Evolutionary conservation across 169 alveolate genomes (phyloP).

Genomic region (Cryptosporidium xiaoi): DNA sequence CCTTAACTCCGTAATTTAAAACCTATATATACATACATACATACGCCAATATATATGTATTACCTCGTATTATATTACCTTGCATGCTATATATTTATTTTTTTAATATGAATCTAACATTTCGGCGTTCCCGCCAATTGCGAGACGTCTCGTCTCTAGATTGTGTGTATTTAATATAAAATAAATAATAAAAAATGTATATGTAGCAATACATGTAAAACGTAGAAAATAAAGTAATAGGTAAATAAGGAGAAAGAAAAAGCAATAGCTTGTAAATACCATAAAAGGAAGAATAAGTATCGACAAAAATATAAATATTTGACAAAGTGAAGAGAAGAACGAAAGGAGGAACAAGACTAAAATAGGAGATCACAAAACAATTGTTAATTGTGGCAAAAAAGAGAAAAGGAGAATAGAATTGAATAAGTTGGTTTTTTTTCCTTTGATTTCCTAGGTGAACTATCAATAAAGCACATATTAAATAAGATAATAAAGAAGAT

Average conservation of each 20-base stretch:
- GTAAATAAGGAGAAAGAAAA: background rate
- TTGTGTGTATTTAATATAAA: conserved; percentile 41
- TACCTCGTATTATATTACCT: no score
- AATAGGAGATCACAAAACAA: no score
- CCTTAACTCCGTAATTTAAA: no score
- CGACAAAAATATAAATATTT: background rate
- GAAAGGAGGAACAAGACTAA: no score
- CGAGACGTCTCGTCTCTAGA: conserved; percentile 70
- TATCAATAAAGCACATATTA: background rate
- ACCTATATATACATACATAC: no score
- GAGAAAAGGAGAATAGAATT: background rate
- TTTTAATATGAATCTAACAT: no score
- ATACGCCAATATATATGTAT: no score
- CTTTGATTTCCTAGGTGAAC: background rate
- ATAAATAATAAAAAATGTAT: conserved; percentile 16
- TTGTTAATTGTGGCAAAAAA: background rate
- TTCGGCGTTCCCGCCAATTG: conserved; percentile 18
- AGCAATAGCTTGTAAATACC: background rate
- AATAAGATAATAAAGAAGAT: background rate
- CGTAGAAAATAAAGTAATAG: background rate
- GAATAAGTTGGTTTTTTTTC: background rate
- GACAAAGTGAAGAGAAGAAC: no score
- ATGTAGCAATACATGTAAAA: conserved; percentile 27
- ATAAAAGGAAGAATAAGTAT: background rate
- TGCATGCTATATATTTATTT: no score